phyloP scores from a whole-genome alignment of 306 rosid genomes.

The Begonia loranthoides region DNA sequence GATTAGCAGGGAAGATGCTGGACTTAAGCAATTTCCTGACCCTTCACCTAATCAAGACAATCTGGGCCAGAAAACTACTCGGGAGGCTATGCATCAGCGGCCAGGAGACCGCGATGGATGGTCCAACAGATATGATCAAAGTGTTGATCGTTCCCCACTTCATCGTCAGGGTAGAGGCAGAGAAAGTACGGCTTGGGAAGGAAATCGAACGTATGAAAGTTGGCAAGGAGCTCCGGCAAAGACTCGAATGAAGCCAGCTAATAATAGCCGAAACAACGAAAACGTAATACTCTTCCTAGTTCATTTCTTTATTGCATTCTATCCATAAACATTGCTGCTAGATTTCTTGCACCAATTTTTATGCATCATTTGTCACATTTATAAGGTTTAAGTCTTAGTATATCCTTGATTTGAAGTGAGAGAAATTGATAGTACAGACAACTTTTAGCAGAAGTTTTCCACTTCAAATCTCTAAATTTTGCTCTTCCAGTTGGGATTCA shows the following conservation, averaged over 20 bases:
- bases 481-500: background rate
- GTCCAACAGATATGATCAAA: background rate
- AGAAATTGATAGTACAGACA: no score
- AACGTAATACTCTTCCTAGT: background rate
- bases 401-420: no score
- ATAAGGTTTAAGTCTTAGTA: background rate
- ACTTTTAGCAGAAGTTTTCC: no score
- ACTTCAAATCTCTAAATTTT: no score
- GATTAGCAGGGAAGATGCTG: slow-evolving; percentile 47
- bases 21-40: background rate
- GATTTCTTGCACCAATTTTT: no score
- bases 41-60: no score
- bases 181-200: background rate
- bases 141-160: background rate
- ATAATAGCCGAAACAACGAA: background rate
- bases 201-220: background rate
- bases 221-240: background rate
- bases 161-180: background rate
- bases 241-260: background rate
- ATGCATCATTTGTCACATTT: background rate
- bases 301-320: background rate
- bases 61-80: background rate
- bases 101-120: background rate
- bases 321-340: no score
- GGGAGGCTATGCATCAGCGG: background rate